These are phyloP conservation scores for Kalmusia sp. DNA, from an alignment of 2,329 filamentous ascomycete genomes.

Conservation along the genomic window DNA sequence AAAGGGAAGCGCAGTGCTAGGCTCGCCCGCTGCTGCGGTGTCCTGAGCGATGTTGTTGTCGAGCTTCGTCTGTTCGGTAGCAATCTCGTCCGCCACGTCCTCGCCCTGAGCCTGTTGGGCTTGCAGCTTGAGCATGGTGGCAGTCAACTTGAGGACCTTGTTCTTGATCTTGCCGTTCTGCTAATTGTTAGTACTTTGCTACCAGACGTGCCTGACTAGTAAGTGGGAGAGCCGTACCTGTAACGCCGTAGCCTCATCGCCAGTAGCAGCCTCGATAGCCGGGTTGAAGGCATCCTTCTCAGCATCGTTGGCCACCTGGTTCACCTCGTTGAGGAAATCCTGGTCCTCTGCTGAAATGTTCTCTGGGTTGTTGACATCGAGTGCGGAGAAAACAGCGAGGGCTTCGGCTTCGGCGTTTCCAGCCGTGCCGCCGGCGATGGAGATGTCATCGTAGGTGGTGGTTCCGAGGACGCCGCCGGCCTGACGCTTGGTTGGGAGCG, in stretches of 20 bases:
- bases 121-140: slow-evolving; percentile 59
- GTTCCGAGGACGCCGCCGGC: slow-evolving; percentile 31
- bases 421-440: slow-evolving; percentile 59
- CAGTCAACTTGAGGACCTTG: slow-evolving; percentile 65
- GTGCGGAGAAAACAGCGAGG: slow-evolving; percentile 61
- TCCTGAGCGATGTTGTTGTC: slow-evolving; percentile 61
- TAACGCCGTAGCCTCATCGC: slow-evolving; percentile 54
- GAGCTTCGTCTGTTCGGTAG: slow-evolving; percentile 59
- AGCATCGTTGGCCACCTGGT: slow-evolving; percentile 62
- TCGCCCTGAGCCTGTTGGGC: slow-evolving; percentile 62
- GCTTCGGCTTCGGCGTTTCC: slow-evolving; percentile 63
- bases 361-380: slow-evolving; percentile 55
- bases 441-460: slow-evolving; percentile 51
- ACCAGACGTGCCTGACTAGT: not conserved
- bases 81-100: slow-evolving; percentile 54
- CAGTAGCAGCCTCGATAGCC: slow-evolving; percentile 57
- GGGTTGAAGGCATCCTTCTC: slow-evolving; percentile 63
- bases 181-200: not conserved
- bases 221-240: slow-evolving; percentile 19
- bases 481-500: slow-evolving; percentile 34
- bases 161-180: slow-evolving; percentile 67
- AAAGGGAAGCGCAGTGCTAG: slow-evolving; percentile 43
- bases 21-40: slow-evolving; percentile 54
- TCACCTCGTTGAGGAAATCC: slow-evolving; percentile 60
- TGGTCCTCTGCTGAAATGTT: slow-evolving; percentile 58